phyloP scores from a whole-genome alignment of 345 rosid species.

The Toxicodendron radicans region DNA sequence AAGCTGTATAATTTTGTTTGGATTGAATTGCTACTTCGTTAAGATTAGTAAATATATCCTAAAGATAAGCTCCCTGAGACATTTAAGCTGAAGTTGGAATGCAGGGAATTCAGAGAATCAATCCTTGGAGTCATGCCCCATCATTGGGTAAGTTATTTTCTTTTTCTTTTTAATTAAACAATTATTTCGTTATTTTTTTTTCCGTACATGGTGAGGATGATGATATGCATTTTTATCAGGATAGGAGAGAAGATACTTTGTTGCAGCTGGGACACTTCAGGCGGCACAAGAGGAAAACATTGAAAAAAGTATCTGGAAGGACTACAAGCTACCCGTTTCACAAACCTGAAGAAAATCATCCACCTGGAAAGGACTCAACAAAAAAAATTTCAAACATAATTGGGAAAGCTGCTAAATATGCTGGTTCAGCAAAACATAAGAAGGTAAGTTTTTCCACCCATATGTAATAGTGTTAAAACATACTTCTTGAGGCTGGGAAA shows the following conservation, averaged over 20 bases:
- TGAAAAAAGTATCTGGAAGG: slow-evolving; percentile 75
- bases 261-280: slow-evolving; percentile 82
- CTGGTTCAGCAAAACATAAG: slow-evolving; percentile 81
- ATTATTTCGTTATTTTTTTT: neutral
- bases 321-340: slow-evolving; percentile 66
- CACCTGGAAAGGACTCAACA: slow-evolving; percentile 86
- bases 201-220: slow-evolving; percentile 12
- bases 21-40: neutral
- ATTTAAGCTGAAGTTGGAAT: slow-evolving; percentile 63
- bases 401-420: slow-evolving; percentile 84
- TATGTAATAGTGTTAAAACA: slow-evolving; percentile 12
- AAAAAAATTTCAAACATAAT: slow-evolving; percentile 82
- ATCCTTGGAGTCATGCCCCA: slow-evolving; percentile 93
- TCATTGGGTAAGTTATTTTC: slow-evolving; percentile 74
- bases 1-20: neutral
- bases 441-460: slow-evolving; percentile 51
- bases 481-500: neutral
- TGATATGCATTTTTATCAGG: slow-evolving; percentile 57
- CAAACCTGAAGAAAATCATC: slow-evolving; percentile 93
- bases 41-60: slow-evolving; percentile 18
- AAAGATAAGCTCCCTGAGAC: slow-evolving; percentile 35
- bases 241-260: slow-evolving; percentile 92
- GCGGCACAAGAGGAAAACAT: slow-evolving; percentile 82
- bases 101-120: slow-evolving; percentile 98
- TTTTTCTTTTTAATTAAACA: neutral